Evolutionary conservation across 257 asterid genomes (phyloP).

Genomic region (Solanum etuberosum): DNA sequence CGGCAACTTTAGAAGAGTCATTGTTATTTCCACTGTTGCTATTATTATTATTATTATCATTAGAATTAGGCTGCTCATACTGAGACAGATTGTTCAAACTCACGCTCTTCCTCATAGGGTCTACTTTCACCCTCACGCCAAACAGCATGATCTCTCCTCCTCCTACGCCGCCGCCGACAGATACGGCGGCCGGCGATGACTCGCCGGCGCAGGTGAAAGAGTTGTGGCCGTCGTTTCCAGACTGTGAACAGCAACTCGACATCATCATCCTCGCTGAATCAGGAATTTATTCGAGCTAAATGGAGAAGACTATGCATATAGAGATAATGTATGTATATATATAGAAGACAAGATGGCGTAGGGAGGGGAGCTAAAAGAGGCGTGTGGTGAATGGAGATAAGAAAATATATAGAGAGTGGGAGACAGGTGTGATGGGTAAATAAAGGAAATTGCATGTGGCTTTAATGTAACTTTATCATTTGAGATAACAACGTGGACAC

Average conservation of each 20-base stretch:
- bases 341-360: background rate
- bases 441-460: background rate
- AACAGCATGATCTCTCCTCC: conserved; percentile 55
- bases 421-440: background rate
- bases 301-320: background rate
- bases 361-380: background rate
- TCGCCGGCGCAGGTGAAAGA: conserved; percentile 22
- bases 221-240: conserved; percentile 15
- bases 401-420: conserved; percentile 9
- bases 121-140: conserved; percentile 75
- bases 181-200: conserved; percentile 17
- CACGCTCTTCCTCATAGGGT: conserved; percentile 83
- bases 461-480: background rate
- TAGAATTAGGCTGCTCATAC: conserved; percentile 29
- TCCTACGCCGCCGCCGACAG: background rate
- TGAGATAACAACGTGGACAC: background rate
- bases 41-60: background rate
- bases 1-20: conserved; percentile 17
- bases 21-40: background rate
- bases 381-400: background rate
- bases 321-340: background rate
- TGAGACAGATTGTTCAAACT: conserved; percentile 78
- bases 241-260: background rate
- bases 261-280: background rate
- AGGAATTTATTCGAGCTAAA: background rate